Conservation (phyloP, 228 moss, liverwort and hornwort species). For the Sphagnum fallax region DNA sequence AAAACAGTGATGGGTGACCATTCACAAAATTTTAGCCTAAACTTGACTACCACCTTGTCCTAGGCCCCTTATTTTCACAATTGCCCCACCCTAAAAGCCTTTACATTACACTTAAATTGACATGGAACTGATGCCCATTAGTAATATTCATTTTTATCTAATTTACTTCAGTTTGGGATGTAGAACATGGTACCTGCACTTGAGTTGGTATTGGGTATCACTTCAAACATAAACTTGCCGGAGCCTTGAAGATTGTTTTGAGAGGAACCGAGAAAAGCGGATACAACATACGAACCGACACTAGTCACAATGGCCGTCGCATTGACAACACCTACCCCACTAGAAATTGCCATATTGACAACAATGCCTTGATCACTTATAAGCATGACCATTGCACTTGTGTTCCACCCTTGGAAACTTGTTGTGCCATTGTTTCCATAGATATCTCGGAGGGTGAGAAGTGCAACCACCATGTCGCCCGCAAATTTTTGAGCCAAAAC, state of each 20-base stretch:
- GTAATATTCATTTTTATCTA: too few species aligned
- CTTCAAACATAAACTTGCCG: slow-evolving; percentile 26
- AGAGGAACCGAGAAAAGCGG: slow-evolving; percentile 32
- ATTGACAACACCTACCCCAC: slow-evolving; percentile 21
- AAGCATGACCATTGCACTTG: slow-evolving; percentile 24
- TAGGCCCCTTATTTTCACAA: too few species aligned
- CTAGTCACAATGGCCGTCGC: slow-evolving; percentile 20
- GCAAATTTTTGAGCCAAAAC: slow-evolving; percentile 22
- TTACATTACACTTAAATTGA: too few species aligned
- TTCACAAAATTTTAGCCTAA: too few species aligned
- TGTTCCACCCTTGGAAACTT: slow-evolving; percentile 22
- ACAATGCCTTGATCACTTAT: slow-evolving; percentile 13
- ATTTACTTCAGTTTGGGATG: too few species aligned
- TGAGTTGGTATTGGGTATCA: slow-evolving; percentile 21
- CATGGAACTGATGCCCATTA: too few species aligned
- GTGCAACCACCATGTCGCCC: slow-evolving; percentile 19
- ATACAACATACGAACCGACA: slow-evolving; percentile 31
- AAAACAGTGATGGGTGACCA: too few species aligned
- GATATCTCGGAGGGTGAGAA: slow-evolving; percentile 24
- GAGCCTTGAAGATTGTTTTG: slow-evolving; percentile 31
- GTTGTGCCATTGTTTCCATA: slow-evolving; percentile 24
- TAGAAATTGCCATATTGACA: slow-evolving; percentile 10
- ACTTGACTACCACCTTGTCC: too few species aligned
- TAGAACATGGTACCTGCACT: slow-evolving; percentile 15
- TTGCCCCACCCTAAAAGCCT: too few species aligned